Conservation (phyloP, 139 green algal species). For the Pycnococcus provasolii region DNA sequence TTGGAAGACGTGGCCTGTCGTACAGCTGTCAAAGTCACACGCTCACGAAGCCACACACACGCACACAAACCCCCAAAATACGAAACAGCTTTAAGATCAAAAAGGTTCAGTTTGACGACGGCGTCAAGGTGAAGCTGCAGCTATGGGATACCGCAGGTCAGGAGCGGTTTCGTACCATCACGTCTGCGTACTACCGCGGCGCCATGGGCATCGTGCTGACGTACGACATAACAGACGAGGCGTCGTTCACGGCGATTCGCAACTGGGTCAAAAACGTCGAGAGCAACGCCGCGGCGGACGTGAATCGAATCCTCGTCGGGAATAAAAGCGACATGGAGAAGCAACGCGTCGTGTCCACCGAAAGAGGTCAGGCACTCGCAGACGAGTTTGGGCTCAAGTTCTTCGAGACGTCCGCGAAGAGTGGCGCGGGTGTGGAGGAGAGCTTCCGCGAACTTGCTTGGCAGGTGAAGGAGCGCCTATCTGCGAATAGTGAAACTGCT, state of each 20-base stretch:
- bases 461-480: slow-evolving; percentile 31
- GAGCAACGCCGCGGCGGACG: slow-evolving; percentile 71
- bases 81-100: slow-evolving; percentile 96
- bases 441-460: slow-evolving; percentile 36
- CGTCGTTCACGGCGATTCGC: slow-evolving; percentile 90
- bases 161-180: slow-evolving; percentile 96
- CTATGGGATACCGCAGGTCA: slow-evolving; percentile 98
- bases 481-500: too few species aligned
- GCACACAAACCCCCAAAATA: slow-evolving; percentile 21
- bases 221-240: slow-evolving; percentile 92
- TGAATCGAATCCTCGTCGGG: slow-evolving; percentile 78
- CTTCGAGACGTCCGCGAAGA: slow-evolving; percentile 35
- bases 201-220: slow-evolving; percentile 94
- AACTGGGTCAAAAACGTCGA: slow-evolving; percentile 99
- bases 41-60: not conserved
- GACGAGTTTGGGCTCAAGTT: slow-evolving; percentile 62
- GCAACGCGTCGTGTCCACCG: slow-evolving; percentile 54
- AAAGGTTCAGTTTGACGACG: slow-evolving; percentile 75
- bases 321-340: slow-evolving; percentile 93
- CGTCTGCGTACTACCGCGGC: slow-evolving; percentile 87
- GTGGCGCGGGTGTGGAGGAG: slow-evolving; percentile 36
- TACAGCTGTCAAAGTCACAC: too few species aligned
- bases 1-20: too few species aligned
- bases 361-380: slow-evolving; percentile 67
- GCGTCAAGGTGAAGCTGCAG: slow-evolving; percentile 91